Evolutionary conservation across 2,329 filamentous ascomycete genomes (phyloP).

Genomic region (Phyllosticta capitalensis): DNA sequence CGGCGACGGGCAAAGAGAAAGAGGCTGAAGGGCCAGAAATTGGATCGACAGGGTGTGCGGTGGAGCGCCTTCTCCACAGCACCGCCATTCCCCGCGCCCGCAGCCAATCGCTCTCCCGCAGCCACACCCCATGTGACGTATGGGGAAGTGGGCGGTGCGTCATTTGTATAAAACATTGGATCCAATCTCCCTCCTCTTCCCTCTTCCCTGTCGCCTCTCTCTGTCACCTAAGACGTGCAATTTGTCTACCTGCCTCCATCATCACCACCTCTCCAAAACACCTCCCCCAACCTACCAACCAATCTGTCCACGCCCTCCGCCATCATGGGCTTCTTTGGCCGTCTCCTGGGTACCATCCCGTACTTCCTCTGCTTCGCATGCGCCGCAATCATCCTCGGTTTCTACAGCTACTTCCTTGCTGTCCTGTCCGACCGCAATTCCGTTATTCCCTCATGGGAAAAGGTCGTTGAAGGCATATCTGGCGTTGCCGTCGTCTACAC

Average conservation of each 20-base stretch:
- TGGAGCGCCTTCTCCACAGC: neutral
- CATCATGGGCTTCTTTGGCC: slow-evolving; percentile 36
- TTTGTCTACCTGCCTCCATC: neutral
- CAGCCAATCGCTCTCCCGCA: neutral
- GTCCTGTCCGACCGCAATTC: slow-evolving; percentile 57
- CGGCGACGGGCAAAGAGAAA: too few relatives aligned
- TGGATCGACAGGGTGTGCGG: neutral
- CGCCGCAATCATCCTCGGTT: slow-evolving; percentile 61
- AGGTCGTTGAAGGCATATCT: slow-evolving; percentile 63
- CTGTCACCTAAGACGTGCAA: neutral
- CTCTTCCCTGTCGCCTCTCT: neutral
- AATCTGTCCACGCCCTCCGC: neutral
- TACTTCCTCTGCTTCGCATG: slow-evolving; percentile 66
- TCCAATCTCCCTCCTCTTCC: neutral
- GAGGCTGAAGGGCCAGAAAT: neutral
- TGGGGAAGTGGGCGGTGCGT: neutral
- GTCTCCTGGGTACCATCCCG: slow-evolving; percentile 59
- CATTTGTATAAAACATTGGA: neutral
- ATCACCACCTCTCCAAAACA: neutral
- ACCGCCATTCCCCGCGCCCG: neutral
- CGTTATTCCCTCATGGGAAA: slow-evolving; percentile 53
- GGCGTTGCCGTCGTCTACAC: slow-evolving; percentile 69
- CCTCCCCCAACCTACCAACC: neutral
- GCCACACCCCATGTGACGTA: neutral
- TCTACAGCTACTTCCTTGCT: slow-evolving; percentile 75